These are phyloP conservation scores for Cercospora citrullina DNA, from an alignment of 2,329 filamentous ascomycete genomes.

Conservation along the genomic window DNA sequence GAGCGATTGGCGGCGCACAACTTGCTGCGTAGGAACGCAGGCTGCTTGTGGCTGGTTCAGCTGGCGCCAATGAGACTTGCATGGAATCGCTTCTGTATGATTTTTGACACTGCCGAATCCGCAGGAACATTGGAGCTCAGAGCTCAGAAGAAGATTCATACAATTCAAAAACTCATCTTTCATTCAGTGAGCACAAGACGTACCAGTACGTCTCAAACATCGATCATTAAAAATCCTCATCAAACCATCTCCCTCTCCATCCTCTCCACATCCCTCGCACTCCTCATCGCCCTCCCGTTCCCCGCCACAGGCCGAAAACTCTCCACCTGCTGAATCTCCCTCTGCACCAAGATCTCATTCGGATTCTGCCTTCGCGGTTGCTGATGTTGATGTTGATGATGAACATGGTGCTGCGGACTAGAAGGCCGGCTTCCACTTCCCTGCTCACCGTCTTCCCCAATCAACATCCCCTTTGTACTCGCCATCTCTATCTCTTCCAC, in stretches of 20 bases:
- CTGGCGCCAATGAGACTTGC: not conserved
- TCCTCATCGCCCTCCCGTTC: slow-evolving; percentile 4
- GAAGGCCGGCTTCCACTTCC: not conserved
- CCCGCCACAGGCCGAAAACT: slow-evolving; percentile 4
- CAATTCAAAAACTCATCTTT: not conserved
- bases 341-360: slow-evolving; percentile 17
- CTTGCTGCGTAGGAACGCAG: not conserved
- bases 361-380: not conserved
- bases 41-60: not conserved
- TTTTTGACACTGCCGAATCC: no score
- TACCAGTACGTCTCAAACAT: not conserved
- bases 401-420: not conserved
- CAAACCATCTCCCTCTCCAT: slow-evolving; percentile 20
- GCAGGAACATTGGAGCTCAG: no score
- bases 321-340: slow-evolving; percentile 19
- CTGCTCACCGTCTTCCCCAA: not conserved
- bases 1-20: not conserved
- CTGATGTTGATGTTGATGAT: not conserved
- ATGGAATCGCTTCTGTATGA: no score
- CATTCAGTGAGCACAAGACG: not conserved
- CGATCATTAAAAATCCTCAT: not conserved
- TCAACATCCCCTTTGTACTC: not conserved
- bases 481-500: slow-evolving; percentile 18
- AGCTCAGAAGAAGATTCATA: not conserved
- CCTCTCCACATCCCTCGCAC: slow-evolving; percentile 10